Base-by-base conservation (phyloP, 305 asterid species). In the Fraxinus greggii region DNA sequence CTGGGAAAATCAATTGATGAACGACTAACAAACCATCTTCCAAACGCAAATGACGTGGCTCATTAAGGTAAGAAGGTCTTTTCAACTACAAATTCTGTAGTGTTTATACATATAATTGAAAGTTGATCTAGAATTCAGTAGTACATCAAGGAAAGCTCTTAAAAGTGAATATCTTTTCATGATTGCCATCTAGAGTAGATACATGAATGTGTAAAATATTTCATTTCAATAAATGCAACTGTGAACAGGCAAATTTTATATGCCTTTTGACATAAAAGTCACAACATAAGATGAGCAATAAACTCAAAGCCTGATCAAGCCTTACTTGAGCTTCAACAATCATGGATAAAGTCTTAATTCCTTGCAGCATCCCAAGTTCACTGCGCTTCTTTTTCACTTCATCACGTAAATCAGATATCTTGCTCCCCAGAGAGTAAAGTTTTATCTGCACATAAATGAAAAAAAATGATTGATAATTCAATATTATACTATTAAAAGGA, bases 311-410 rank as follows among this genome's bases (percentile, higher is more conserved):
- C 35, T 45, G 72, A 31, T 12, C 33, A 81, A 73, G 31, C 77
- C 82, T 90, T 89, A 90, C 98, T 78, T 95, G 97, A 82, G 90
- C 90, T 83, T 92, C 95, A 33, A 92, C 88, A 76, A 91, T 76
- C 15, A 90, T 75, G 7, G 88, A 84, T 80, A 88, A 81, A 76
- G 89, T 78, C 80, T 88, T 82, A 74, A 83, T 74, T 73, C 90
- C 80, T 85, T 75, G 86, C 87, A 94, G 73, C 26, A 81, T 45
- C 26, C 85, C 89, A 77, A 93, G 88, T 83, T 94, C 92, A 1
- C 59, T 40, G 32, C 90, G 92, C 79, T 86, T 93, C 83, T 36
- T 85, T 82, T 80, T 79, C 82, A 94, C 97, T 32, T 78, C 79
- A 23, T 84, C 90, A 0, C 93, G 92, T 63, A 92, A 42, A 24